Evolutionary conservation across 345 rosid species (phyloP).

Genomic region (Trapa bicornis): DNA sequence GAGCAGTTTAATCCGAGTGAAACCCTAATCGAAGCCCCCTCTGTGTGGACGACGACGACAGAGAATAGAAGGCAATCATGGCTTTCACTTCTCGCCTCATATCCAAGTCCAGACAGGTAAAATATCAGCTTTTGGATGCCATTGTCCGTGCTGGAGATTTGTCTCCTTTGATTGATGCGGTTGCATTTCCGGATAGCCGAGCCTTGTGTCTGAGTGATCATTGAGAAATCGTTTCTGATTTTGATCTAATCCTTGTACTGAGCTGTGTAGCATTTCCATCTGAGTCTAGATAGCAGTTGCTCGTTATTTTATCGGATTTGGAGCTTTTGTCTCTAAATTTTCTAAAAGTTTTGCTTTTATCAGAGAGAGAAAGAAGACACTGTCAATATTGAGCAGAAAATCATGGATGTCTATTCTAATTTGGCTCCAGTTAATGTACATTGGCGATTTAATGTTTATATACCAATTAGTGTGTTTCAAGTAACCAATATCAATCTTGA

Average conservation of each 20-base stretch:
- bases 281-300: background rate
- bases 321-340: background rate
- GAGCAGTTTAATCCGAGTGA: background rate
- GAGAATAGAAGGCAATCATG: constrained; percentile 26
- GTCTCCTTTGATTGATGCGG: background rate
- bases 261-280: background rate
- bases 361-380: background rate
- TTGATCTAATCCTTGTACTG: background rate
- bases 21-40: constrained; percentile 8
- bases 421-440: no score
- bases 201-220: background rate
- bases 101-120: constrained; percentile 76
- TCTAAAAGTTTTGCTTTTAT: background rate
- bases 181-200: constrained; percentile 1
- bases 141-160: background rate
- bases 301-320: background rate
- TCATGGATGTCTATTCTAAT: no score
- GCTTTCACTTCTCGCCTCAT: constrained; percentile 59
- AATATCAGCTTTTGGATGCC: background rate
- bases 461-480: no score
- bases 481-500: no score
- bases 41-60: background rate
- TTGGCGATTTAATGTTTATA: no score
- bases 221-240: background rate
- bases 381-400: no score